Base-by-base conservation (phyloP, 495 filamentous ascomycete species). In the Trichocladium antarcticum region DNA sequence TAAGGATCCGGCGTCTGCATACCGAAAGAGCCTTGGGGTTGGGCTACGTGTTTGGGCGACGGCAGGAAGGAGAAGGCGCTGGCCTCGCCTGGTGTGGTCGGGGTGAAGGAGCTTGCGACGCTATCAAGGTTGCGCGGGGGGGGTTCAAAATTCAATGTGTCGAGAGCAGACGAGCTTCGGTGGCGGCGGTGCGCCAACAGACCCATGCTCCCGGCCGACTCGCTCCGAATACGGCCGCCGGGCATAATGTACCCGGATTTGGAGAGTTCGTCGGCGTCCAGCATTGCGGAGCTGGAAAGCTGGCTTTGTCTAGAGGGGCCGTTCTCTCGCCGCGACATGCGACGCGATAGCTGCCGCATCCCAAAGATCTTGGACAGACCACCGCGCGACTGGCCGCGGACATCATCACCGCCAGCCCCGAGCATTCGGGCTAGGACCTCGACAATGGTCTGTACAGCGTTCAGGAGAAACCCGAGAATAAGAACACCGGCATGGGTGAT, bases 401-500 rank as follows among this genome's bases (percentile, higher is more conserved):
- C 71, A 55, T 84, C 80, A 56, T 86, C 79, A 12, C 79, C 84
- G 40, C 88, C 89, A 51, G 84, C 87, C 48, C 89, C 87, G 32
- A 81, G 77, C 43, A 87, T 71, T 41, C 89, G 76, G 17, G 89
- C 88, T 35, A 78, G 69, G 11, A 98, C 83, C 62, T 98, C 92
- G 29, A 95, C 76, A 36, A 94, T 70, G 0, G 89, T 95, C 61
- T 95, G 88, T 7, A 94, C 59, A 1, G 92, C 84, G 60, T 95
- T 96, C 24, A 97, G 70, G 59, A 95, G 87, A 69, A 96, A 98
- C 3, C 87, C 89, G 57, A 95, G 93, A 8, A 95, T 80, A 6
- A 98, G 71, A 6, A 95, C 87, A 51, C 85, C 72, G 10, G 77
- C 89, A 57, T 98, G 92, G 44, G 93, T 74, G 19, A 94, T 63